phyloP scores from a whole-genome alignment of 805 yeast species.

The Candida quercuum region DNA sequence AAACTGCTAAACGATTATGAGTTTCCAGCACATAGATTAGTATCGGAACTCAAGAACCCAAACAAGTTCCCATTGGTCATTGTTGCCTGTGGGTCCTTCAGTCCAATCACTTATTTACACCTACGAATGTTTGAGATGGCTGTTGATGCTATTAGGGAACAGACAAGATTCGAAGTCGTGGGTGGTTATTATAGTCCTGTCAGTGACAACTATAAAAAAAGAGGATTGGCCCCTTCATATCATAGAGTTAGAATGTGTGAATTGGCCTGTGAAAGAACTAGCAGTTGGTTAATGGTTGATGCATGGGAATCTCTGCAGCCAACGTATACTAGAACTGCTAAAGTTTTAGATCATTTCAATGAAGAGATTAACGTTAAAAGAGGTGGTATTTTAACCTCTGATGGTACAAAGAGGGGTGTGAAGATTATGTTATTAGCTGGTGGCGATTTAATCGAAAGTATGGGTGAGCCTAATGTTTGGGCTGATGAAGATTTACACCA shows the following conservation, averaged over 20 bases:
- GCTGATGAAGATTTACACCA: slow-evolving; percentile 94
- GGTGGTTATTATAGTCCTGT: slow-evolving; percentile 98
- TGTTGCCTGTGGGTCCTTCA: slow-evolving; percentile 96
- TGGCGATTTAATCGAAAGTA: slow-evolving; percentile 93
- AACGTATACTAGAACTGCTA: slow-evolving; percentile 86
- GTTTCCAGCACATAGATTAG: slow-evolving; percentile 86
- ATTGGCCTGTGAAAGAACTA: slow-evolving; percentile 93
- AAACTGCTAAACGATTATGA: slow-evolving; percentile 57
- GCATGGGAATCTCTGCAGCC: slow-evolving; percentile 98
- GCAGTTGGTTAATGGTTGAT: slow-evolving; percentile 98
- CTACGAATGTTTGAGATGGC: slow-evolving; percentile 99
- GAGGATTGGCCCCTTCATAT: slow-evolving; percentile 82
- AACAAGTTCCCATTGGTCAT: slow-evolving; percentile 84
- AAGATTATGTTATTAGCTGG: slow-evolving; percentile 96
- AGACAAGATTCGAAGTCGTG: slow-evolving; percentile 88
- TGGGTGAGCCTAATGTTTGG: slow-evolving; percentile 99
- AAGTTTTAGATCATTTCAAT: slow-evolving; percentile 93
- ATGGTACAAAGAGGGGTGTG: slow-evolving; percentile 69
- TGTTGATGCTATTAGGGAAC: slow-evolving; percentile 84
- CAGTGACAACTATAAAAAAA: slow-evolving; percentile 85
- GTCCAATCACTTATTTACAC: slow-evolving; percentile 93
- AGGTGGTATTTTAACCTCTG: slow-evolving; percentile 67
- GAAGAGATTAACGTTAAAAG: slow-evolving; percentile 88
- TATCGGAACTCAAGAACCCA: slow-evolving; percentile 62
- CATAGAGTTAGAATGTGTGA: slow-evolving; percentile 98